Evolutionary conservation across 2,329 filamentous ascomycete species (phyloP).

Genomic region (Rosellinia necatrix): DNA sequence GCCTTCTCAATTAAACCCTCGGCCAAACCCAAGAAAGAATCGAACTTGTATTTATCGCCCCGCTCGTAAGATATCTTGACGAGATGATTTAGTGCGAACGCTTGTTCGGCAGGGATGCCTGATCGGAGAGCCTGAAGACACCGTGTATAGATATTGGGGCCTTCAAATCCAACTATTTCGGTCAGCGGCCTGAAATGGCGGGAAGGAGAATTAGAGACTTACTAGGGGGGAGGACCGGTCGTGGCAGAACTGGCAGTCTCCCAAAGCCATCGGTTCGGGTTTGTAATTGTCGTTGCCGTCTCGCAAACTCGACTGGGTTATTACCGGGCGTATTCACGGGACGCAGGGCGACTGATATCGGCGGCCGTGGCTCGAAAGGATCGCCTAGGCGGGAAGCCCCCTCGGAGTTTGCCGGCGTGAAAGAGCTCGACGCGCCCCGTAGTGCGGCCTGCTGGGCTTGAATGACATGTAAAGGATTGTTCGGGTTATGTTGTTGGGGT

Average conservation of each 20-base stretch:
- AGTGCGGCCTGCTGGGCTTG: slow-evolving; percentile 41
- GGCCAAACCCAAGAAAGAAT: slow-evolving; percentile 84
- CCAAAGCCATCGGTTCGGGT: slow-evolving; percentile 42
- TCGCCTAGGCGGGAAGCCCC: slow-evolving; percentile 65
- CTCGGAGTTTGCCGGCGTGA: slow-evolving; percentile 60
- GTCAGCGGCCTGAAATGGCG: slow-evolving; percentile 27
- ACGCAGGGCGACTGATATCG: slow-evolving; percentile 68
- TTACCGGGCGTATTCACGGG: slow-evolving; percentile 77
- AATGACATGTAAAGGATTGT: slow-evolving; percentile 39
- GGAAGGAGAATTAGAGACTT: slow-evolving; percentile 44
- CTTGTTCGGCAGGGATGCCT: slow-evolving; percentile 77
- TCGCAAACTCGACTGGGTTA: slow-evolving; percentile 70
- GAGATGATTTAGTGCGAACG: slow-evolving; percentile 90
- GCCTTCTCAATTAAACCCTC: slow-evolving; percentile 88
- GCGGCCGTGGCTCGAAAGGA: slow-evolving; percentile 69
- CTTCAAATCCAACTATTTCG: slow-evolving; percentile 63
- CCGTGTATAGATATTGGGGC: slow-evolving; percentile 88
- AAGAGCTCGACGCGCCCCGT: slow-evolving; percentile 47
- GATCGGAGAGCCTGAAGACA: slow-evolving; percentile 85
- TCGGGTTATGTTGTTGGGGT: slow-evolving; percentile 37
- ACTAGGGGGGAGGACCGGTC: slow-evolving; percentile 67
- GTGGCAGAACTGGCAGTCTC: slow-evolving; percentile 49
- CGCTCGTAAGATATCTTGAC: slow-evolving; percentile 95
- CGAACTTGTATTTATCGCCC: slow-evolving; percentile 94
- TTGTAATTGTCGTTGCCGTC: slow-evolving; percentile 54